Evolutionary conservation across 176 grass and related monocot species (phyloP), one percentile per base, ranked within the genome.

Genomic region (Eragrostis curvula): DNA sequence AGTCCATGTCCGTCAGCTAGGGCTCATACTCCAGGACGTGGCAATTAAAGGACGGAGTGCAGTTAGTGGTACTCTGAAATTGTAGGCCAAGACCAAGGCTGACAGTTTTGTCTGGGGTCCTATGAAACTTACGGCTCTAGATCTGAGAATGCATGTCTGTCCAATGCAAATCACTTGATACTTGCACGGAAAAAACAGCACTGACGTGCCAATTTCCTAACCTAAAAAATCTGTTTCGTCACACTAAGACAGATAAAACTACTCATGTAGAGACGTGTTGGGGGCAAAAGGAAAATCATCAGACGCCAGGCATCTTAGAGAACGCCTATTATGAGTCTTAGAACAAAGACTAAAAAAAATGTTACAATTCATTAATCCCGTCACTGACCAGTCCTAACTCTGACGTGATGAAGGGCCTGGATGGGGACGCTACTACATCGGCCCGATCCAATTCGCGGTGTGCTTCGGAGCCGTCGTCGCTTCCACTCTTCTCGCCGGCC

Each of bases 391-490:
- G 25, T 55, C 16, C 1, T 23, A 42, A 58, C 27, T 62, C 44
- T 73, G 10, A 20, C 53, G 0, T 46, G 47, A n/a, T 81, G 50
- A 74, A 80, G 95, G 95, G 9, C 84, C 81, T 47, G 88, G 88
- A 71, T 98, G 95, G 92, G 95, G 80, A 14, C 86, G 88, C 6
- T 97, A 83, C 82, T 97, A 82, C 43, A 68, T 97, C 60, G 95
- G 92, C 9, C 92, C 95, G 72, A 89, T 97, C 75, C 95, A 97
- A 58, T 97, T 97, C 73, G 12, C 61, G 16, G 95, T 94, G 61
- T 97, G 95, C 25, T 97, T 97, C 63, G 95, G 95, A 29, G 90
- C 90, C 0, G 95, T 94, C 57, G 58, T 97, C 52, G 92, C 83
- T 25, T 79, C 53, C 73, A 90, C 46, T 40, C 92, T 97, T 12